Conservation (phyloP, 1,284 basidiomycete genomes). For the Lignosus rhinocerotis region DNA sequence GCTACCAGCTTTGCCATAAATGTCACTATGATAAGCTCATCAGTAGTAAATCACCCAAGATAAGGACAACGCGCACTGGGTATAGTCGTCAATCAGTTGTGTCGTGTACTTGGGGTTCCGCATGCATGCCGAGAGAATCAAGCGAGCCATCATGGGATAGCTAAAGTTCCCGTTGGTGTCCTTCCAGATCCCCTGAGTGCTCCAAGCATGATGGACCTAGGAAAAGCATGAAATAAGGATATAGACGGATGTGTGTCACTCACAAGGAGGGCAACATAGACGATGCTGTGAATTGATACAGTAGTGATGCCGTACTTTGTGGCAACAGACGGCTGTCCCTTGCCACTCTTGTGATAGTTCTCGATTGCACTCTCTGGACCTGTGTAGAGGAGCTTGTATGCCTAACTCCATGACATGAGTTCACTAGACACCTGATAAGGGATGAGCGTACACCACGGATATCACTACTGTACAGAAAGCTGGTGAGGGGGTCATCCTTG, state of each 20-base stretch:
- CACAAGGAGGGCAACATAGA: not conserved
- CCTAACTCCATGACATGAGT: no score
- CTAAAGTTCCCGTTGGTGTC: not conserved
- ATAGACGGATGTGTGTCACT: no score
- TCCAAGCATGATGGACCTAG: not conserved
- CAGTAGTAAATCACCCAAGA: not conserved
- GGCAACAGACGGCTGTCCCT: not conserved
- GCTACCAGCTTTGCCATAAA: not conserved
- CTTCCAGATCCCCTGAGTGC: not conserved
- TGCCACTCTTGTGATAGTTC: not conserved
- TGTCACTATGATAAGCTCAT: not conserved
- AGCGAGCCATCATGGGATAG: not conserved
- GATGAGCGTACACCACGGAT: not conserved
- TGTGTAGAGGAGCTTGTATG: not conserved
- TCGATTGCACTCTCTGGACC: not conserved
- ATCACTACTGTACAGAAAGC: not conserved
- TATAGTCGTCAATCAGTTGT: not conserved
- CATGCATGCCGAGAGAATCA: not conserved
- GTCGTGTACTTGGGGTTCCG: not conserved
- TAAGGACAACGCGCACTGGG: not conserved
- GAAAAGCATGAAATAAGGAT: no score
- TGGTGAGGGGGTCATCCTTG: not conserved
- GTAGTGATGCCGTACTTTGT: not conserved
- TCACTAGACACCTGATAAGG: not conserved
- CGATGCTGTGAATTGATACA: not conserved